A percentile compares a stretch with the other conserved stretches of the same genome.
Evolutionary conservation across 371 early-diverging fungal genomes (phyloP).

Genomic region (Rhizomucor pusillus): DNA sequence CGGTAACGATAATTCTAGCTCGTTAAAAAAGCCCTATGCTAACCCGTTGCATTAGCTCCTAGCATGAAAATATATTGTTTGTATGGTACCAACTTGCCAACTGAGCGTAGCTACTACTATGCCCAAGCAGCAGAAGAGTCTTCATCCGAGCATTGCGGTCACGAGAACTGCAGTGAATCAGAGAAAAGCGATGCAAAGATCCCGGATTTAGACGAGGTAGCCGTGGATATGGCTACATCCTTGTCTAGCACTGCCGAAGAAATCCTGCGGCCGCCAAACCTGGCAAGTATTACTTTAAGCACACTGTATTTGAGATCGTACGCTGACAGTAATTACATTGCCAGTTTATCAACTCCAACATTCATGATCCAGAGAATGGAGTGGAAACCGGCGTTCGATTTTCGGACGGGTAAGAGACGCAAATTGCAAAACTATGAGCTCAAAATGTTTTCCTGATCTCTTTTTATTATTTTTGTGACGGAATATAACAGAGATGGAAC

Average conservation of each 20-base stretch:
- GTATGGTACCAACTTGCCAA: constrained; percentile 79
- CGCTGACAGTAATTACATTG: neutral
- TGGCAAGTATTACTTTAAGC: constrained; percentile 7
- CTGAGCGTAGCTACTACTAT: constrained; percentile 83
- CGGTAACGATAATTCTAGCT: constrained; percentile 27
- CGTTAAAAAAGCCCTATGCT: neutral
- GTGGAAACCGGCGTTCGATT: constrained; percentile 57
- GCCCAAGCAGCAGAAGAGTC: constrained; percentile 4
- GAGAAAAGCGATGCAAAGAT: neutral
- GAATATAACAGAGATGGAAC: constrained; percentile 85
- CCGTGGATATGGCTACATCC: constrained; percentile 4
- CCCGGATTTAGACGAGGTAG: constrained; percentile 3
- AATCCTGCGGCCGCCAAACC: constrained; percentile 8
- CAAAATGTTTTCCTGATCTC: neutral
- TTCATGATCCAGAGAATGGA: constrained; percentile 32
- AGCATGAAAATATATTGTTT: constrained; percentile 79
- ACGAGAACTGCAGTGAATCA: constrained; percentile 1
- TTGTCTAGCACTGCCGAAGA: constrained; percentile 6
- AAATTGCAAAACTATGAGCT: neutral
- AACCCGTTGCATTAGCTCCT: constrained; percentile 40
- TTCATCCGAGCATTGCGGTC: neutral
- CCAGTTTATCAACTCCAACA: constrained; percentile 44
- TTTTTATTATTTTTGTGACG: neutral
- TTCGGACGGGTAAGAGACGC: constrained; percentile 43
- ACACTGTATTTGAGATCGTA: neutral